These are phyloP conservation scores for Suhomyces prunicola DNA, from an alignment of 805 yeast genomes.

Conservation along the genomic window DNA sequence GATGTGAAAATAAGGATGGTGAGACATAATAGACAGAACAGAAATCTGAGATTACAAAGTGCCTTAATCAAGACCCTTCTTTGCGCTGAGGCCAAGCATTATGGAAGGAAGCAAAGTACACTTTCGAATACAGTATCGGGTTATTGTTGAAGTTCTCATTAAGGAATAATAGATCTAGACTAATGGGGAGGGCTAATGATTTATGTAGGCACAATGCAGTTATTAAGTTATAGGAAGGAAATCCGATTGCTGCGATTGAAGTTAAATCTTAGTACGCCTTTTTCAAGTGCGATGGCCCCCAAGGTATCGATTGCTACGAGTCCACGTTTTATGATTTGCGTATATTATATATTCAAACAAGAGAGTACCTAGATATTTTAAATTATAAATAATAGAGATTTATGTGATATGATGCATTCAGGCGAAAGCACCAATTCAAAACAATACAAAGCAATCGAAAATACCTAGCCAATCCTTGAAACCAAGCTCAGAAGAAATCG, in stretches of 20 bases:
- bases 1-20: neutral
- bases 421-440: neutral
- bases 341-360: neutral
- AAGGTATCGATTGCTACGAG: neutral
- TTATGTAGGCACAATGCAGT: neutral
- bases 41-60: neutral
- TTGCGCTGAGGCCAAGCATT: neutral
- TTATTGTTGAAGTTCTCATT: neutral
- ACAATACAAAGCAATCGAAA: conserved; percentile 8
- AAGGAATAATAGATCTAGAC: neutral
- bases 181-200: neutral
- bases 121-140: neutral
- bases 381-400: neutral
- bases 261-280: neutral
- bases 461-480: conserved; percentile 24
- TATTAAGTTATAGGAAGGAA: neutral
- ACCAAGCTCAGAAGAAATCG: conserved; percentile 18
- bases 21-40: neutral
- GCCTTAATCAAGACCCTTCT: neutral
- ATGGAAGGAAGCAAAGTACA: neutral
- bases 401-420: conserved; percentile 11
- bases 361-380: neutral
- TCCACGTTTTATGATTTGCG: neutral
- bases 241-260: neutral
- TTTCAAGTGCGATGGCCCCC: neutral